Conservation (phyloP, 768 basidiomycete genomes). For the Mycena olivaceomarginata region DNA sequence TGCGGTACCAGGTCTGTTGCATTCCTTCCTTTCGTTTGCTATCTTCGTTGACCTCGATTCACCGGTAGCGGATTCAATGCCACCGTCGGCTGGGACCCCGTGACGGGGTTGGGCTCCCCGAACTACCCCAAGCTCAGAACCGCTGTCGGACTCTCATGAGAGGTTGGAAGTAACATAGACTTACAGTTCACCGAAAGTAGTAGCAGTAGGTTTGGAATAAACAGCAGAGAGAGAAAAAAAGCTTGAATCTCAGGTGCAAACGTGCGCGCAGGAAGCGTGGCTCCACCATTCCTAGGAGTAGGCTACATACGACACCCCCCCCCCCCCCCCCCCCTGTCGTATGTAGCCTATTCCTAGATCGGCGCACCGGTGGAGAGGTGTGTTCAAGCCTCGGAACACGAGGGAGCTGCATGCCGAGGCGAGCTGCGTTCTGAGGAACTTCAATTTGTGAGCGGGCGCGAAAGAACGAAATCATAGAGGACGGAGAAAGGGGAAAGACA, state of each 20-base stretch:
- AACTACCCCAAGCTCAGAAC: conserved; percentile 32
- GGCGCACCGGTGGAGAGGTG: too few relatives aligned
- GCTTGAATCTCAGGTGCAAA: conserved; percentile 15
- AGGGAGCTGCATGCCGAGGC: too few relatives aligned
- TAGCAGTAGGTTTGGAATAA: conserved; percentile 20
- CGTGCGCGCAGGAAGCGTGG: conserved; percentile 15
- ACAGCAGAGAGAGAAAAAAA: conserved; percentile 19
- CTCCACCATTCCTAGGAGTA: conserved; percentile 5
- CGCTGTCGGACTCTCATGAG: conserved; percentile 42
- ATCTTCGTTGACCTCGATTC: neutral
- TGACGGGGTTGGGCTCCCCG: conserved; percentile 27
- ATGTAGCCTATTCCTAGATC: too few relatives aligned
- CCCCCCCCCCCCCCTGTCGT: too few relatives aligned
- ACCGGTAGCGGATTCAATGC: conserved; percentile 23
- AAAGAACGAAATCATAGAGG: too few relatives aligned
- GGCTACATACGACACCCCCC: too few relatives aligned
- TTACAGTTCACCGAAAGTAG: conserved; percentile 20
- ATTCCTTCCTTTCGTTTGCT: neutral
- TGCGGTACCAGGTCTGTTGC: conserved; percentile 4
- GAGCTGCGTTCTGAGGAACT: too few relatives aligned
- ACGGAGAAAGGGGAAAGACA: too few relatives aligned
- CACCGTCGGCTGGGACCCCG: neutral
- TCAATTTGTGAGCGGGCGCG: too few relatives aligned
- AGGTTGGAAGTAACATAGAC: conserved; percentile 22
- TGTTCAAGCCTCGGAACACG: too few relatives aligned